Evolutionary conservation across 2,329 filamentous ascomycete genomes (phyloP), one percentile per base, ranked within the genome.

Genomic region (Colletotrichum lini): DNA sequence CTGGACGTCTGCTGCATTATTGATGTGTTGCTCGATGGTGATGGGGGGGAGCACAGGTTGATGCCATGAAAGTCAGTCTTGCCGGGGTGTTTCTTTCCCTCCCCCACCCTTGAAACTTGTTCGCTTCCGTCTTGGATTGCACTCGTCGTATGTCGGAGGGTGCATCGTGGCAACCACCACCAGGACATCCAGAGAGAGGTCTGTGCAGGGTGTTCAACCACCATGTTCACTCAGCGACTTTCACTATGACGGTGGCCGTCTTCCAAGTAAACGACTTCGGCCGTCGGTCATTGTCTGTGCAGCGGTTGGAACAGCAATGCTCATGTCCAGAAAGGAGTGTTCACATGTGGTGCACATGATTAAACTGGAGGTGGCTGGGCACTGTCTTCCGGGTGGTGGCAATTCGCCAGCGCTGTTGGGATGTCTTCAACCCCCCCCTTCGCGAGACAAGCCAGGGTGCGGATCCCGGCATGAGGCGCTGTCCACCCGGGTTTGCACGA

Each of bases 301-400:
- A 38, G 44, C 45, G n/a, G n/a, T 2, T 30, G 44, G 18, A 4
- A 12, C 26, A 21, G 45, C 30, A 38, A 61, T 38, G n/a, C 23
- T 44, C 21, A 21, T 30, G 35, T 21, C 58, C n/a, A 49, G 40
- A n/a, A 15, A 44, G 16, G 40, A 38, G 52, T 13, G 45, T n/a
- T n/a, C 45, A 21, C 52, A 52, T 59, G 35, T 68, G 60, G 66
- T 60, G 44, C 50, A 38, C 38, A 56, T 42, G 52, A 44, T 38
- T 26, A 44, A 35, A 52, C 13, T 57, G 66, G 66, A 65, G 30
- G 50, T 57, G 26, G 60, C 26, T 38, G 18, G 30, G 44, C 47
- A 68, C 30, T 35, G 50, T 50, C 30, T 26, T 49, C 30, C 23
- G 40, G 23, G 58, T 26, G 23, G 18, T 50, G 66, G 26, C 44